phyloP scores from a whole-genome alignment of 495 filamentous ascomycete species.

The Chaetomium tenue region DNA sequence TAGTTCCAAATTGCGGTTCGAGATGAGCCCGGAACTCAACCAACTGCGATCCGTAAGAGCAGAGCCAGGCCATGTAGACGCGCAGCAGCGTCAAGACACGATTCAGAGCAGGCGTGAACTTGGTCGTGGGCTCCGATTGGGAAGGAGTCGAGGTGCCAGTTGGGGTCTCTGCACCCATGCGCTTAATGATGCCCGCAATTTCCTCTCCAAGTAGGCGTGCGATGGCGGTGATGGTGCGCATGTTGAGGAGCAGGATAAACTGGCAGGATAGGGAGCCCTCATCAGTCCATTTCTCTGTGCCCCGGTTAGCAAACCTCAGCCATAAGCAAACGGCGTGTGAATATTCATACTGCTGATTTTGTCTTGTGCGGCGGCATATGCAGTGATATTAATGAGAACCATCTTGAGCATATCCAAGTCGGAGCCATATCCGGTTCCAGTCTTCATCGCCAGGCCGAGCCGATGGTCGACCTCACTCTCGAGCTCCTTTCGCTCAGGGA shows the following conservation, averaged over 20 bases:
- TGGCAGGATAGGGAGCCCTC: conserved; percentile 57
- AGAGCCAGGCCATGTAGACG: conserved; percentile 48
- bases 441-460: conserved; percentile 69
- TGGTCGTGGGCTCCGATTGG: conserved; percentile 20
- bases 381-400: conserved; percentile 79
- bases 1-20: conserved; percentile 43
- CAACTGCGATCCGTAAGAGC: conserved; percentile 39
- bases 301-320: conserved; percentile 30
- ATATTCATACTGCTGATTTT: conserved; percentile 55
- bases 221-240: conserved; percentile 74
- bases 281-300: conserved; percentile 39
- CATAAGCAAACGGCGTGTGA: conserved; percentile 2
- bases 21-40: conserved; percentile 41
- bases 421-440: conserved; percentile 41
- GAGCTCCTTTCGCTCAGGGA: conserved; percentile 74
- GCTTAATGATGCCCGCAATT: conserved; percentile 27
- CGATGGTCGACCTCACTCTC: conserved; percentile 83
- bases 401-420: conserved; percentile 72
- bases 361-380: conserved; percentile 66
- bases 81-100: conserved; percentile 40
- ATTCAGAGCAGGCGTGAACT: conserved; percentile 30
- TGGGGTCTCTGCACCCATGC: conserved; percentile 12
- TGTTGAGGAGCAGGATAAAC: conserved; percentile 76
- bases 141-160: conserved; percentile 1
- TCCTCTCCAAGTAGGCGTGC: conserved; percentile 61